A percentile compares a stretch with the other conserved stretches of the same genome.
phyloP scores from a whole-genome alignment of 495 filamentous ascomycete genomes.

The Diplogelasinospora grovesii region DNA sequence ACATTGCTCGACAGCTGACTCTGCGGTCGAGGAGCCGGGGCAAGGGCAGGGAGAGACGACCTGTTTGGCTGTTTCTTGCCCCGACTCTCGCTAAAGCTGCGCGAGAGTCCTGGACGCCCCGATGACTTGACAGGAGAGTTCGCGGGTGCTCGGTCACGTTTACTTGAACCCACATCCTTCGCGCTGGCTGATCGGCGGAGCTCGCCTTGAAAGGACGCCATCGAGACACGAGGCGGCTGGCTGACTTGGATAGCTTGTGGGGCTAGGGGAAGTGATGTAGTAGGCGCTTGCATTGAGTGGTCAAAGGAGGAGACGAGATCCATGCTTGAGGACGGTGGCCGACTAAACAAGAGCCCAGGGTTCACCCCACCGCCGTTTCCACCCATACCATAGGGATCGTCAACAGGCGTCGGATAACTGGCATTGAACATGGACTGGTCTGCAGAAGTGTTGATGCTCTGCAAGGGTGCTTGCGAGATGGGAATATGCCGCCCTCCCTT shows the following conservation, averaged over 20 bases:
- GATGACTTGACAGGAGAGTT: slow-evolving; percentile 48
- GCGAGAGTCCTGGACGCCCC: slow-evolving; percentile 49
- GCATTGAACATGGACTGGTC: slow-evolving; percentile 34
- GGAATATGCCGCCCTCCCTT: too few relatives aligned
- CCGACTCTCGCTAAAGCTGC: slow-evolving; percentile 53
- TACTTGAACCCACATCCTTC: slow-evolving; percentile 30
- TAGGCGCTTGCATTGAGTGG: slow-evolving; percentile 23
- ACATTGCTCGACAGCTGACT: slow-evolving; percentile 15
- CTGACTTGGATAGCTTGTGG: slow-evolving; percentile 10
- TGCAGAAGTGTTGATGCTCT: slow-evolving; percentile 27
- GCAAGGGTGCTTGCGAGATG: slow-evolving; percentile 34
- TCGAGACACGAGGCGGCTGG: slow-evolving; percentile 14
- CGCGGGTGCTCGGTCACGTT: slow-evolving; percentile 37
- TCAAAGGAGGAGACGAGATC: slow-evolving; percentile 28
- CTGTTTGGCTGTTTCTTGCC: slow-evolving; percentile 30
- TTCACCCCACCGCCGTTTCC: slow-evolving; percentile 31
- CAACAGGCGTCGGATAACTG: slow-evolving; percentile 32
- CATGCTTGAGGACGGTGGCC: slow-evolving; percentile 38
- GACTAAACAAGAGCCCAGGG: slow-evolving; percentile 41
- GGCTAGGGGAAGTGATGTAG: slow-evolving; percentile 18
- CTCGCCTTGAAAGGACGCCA: slow-evolving; percentile 23
- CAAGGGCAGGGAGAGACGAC: slow-evolving; percentile 29
- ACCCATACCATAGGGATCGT: slow-evolving; percentile 37
- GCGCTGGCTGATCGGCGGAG: slow-evolving; percentile 38
- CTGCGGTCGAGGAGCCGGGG: slow-evolving; percentile 25